phyloP scores from a whole-genome alignment of 139 green algal species.

The Edaphochlamys debaryana region DNA sequence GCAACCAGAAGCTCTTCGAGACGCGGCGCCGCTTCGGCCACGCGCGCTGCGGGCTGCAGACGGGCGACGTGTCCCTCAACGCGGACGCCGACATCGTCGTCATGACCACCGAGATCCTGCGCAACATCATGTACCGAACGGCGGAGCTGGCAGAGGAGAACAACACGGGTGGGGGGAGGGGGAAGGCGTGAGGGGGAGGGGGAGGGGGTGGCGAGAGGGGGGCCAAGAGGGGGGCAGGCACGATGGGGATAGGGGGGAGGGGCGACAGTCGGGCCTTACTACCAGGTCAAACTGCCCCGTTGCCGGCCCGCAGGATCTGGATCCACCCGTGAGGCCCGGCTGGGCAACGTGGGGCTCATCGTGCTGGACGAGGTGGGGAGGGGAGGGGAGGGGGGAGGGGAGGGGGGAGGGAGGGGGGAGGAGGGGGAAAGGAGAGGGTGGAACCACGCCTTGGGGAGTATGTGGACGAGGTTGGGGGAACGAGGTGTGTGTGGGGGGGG shows the following conservation, averaged over 20 bases:
- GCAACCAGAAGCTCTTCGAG: conserved; percentile 95
- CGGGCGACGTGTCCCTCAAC: conserved; percentile 93
- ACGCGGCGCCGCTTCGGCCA: conserved; percentile 80
- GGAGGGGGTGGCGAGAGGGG: not conserved
- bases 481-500: too few species aligned
- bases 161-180: conserved; percentile 7
- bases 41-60: conserved; percentile 76
- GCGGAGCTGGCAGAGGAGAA: conserved; percentile 47
- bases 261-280: too few species aligned
- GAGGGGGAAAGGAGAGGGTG: too few species aligned
- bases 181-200: not conserved
- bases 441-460: too few species aligned
- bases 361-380: conserved; percentile 91
- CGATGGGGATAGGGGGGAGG: too few species aligned
- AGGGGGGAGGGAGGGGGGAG: not conserved
- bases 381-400: too few species aligned
- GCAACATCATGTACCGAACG: conserved; percentile 96
- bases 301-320: too few species aligned
- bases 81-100: conserved; percentile 89
- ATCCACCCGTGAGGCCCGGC: conserved; percentile 59
- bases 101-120: conserved; percentile 99
- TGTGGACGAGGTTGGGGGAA: too few species aligned
- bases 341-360: conserved; percentile 89
- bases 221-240: not conserved
- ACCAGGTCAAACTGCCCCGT: too few species aligned